Base-by-base conservation (phyloP, 1,284 basidiomycete genomes). In the Inonotus obliquus region DNA sequence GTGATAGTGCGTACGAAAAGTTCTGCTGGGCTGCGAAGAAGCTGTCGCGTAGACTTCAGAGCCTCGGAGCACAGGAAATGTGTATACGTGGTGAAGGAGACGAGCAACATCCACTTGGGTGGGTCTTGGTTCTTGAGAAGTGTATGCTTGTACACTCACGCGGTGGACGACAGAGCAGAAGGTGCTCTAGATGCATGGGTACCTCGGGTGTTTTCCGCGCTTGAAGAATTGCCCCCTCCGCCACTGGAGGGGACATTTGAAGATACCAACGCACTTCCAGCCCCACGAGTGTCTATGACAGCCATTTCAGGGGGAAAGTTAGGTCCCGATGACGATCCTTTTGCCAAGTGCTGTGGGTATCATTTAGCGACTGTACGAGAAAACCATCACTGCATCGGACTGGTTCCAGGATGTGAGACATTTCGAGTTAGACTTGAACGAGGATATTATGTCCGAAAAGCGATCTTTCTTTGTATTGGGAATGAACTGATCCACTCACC, bases 11-110 rank as follows among this genome's bases (percentile, higher is more conserved):
- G 0, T 99, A 98, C 69, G 89, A 95, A 65, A 87, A 90, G 63
- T 99, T 96, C 70, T 97, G 94, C 73, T 98, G 94, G 91, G 93
- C 95, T 0, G 92, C 91, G 1, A 96, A 97, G 74, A 91, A 93
- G 68, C 76, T 99, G 0, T 81, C 82, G 14, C 77, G 94, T 39
- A 77, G 96, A 17, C 73, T 99, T 63, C 70, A 79, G 38, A 82
- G 77, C 45, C 80, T 99, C 0, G 95, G 96, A 2, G 96, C 89
- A 0, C 74, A 69, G 0, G 84, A 89, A 62, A 74, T 95, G 23
- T 82, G 82, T 63, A 69, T 76, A 37, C 74, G 85, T 55, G 89
- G 88, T 2, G 92, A 96, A 70, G 93, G 86, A 0, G 93, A 96
- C 68, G 88, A 91, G 60, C 89, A 91, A 69, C 84, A 92, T 74